These are phyloP conservation scores for Suillus fuscotomentosus DNA, from an alignment of 768 basidiomycete genomes.

Conservation along the genomic window DNA sequence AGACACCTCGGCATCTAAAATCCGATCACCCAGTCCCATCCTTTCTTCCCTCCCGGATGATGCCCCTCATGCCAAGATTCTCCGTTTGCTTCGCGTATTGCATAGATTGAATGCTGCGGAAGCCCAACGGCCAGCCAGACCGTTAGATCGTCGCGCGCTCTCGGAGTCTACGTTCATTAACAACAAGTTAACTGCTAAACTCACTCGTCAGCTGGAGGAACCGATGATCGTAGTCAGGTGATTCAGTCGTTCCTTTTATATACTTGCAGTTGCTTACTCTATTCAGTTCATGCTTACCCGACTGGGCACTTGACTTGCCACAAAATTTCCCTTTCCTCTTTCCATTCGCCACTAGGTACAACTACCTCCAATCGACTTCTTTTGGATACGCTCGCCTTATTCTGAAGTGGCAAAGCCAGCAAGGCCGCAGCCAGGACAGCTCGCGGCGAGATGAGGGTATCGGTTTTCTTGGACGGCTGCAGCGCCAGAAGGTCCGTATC, in stretches of 20 bases:
- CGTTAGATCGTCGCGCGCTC: slow-evolving; percentile 56
- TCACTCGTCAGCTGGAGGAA: slow-evolving; percentile 96
- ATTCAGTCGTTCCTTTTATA: slow-evolving; percentile 16
- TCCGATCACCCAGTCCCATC: slow-evolving; percentile 61
- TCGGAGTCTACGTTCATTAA: slow-evolving; percentile 90
- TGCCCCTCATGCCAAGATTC: slow-evolving; percentile 84
- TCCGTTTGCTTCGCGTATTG: slow-evolving; percentile 85
- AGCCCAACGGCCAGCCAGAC: slow-evolving; percentile 50
- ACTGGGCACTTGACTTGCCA: slow-evolving; percentile 95
- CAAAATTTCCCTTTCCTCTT: slow-evolving; percentile 98
- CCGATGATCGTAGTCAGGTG: slow-evolving; percentile 99
- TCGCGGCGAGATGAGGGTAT: slow-evolving; percentile 88
- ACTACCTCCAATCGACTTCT: slow-evolving; percentile 95
- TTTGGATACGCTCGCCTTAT: slow-evolving; percentile 97
- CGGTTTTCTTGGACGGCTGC: slow-evolving; percentile 87
- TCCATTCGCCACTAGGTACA: slow-evolving; percentile 96
- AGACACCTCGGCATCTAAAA: slow-evolving; percentile 43
- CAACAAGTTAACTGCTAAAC: slow-evolving; percentile 95
- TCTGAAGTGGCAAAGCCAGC: slow-evolving; percentile 91
- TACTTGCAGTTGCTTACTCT: slow-evolving; percentile 2
- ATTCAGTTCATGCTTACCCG: slow-evolving; percentile 86
- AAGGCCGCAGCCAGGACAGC: slow-evolving; percentile 72
- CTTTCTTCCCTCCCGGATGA: slow-evolving; percentile 83
- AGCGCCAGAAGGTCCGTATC: slow-evolving; percentile 95
- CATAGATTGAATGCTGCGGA: slow-evolving; percentile 80